Percentiles rank a stretch among this genome's conserved stretches.
Evolutionary conservation across 1,139 yeast genomes (phyloP).

Genomic region (Debaryomycetaceae sp.): DNA sequence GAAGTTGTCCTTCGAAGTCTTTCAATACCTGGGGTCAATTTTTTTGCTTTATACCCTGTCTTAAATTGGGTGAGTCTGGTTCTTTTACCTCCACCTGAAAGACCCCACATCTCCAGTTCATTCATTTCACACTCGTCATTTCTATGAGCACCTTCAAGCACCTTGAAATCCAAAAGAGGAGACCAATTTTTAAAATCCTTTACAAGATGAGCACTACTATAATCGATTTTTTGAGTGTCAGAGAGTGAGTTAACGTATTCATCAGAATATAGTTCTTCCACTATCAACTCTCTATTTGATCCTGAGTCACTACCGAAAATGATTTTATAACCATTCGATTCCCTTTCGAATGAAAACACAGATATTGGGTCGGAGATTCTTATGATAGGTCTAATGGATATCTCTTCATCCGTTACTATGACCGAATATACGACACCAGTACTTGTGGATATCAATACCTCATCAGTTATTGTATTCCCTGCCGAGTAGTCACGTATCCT

Average conservation of each 20-base stretch:
- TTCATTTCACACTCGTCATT: slow-evolving; percentile 15
- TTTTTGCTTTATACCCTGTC: slow-evolving; percentile 32
- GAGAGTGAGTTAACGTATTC: slow-evolving; percentile 12
- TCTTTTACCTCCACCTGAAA: slow-evolving; percentile 40
- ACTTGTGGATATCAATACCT: slow-evolving; percentile 39
- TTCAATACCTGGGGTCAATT: slow-evolving; percentile 25
- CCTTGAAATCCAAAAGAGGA: slow-evolving; percentile 41
- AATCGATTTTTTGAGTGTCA: slow-evolving; percentile 9
- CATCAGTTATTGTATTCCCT: slow-evolving; percentile 11
- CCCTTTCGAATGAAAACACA: slow-evolving; percentile 26
- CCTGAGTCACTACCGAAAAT: slow-evolving; percentile 35
- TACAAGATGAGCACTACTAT: slow-evolving; percentile 10
- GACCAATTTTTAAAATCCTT: slow-evolving; percentile 47
- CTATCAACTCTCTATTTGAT: slow-evolving; percentile 24
- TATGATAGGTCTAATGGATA: slow-evolving; percentile 18
- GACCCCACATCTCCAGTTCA: slow-evolving; percentile 44
- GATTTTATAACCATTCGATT: slow-evolving; percentile 16
- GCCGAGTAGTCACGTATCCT: slow-evolving; percentile 1
- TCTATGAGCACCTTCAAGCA: slow-evolving; percentile 26
- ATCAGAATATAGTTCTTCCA: slow-evolving; percentile 13
- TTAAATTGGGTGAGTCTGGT: slow-evolving; percentile 38
- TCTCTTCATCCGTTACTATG: slow-evolving; percentile 10
- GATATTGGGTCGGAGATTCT: slow-evolving; percentile 32
- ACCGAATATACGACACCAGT: slow-evolving; percentile 39
- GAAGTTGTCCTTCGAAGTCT: slow-evolving; percentile 25